Base-by-base conservation (phyloP, 371 early-diverging fungal species). In the Lichtheimia corymbifera region DNA sequence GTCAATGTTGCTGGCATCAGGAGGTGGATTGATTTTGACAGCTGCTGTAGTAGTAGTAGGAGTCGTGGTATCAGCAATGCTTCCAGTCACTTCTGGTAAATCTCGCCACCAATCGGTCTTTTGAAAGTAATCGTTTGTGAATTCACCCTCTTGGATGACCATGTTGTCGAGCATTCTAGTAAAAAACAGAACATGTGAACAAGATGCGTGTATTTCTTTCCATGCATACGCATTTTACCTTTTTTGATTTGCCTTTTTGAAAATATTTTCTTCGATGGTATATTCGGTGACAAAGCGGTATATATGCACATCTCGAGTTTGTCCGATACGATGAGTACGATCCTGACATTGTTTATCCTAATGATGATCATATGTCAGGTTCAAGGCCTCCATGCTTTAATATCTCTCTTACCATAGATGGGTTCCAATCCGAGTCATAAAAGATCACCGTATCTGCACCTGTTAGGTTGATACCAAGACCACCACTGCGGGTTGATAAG, bases 361-460 rank as follows among this genome's bases (percentile, higher is more conserved):
- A 22, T 20, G 27, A 17, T 12, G 20, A 11, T 17, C 57, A 7
- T 24, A 4, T 24, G 17, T 58, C 27, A 55, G 41, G 9, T 14
- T 22, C 27, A 27, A 50, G 1, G 27, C 15, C 2, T 24, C 55
- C 11, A 52, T 4, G 20, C n/a, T 15, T 15, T 71, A 77, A 2
- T 79, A 28, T 55, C 30, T 22, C n/a, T 11, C 42, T 69, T 72
- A 68, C 92, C 91, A 92, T 92, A 4, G 89, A 90, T 5, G 97
- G 98, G 76, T 97, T 97, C 97, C 97, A 97, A 68, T 97, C 97
- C 35, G 89, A 88, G 74, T 98, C 98, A 62, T 94, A 97, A 65
- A 97, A 95, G 49, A 98, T 90, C 11, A 97, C 96, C 0, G 94
- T 93, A 62, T 96, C 95, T 1, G 99, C 99, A 20, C 94, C 97